Evolutionary conservation across 768 basidiomycete species (phyloP), one percentile per base, ranked within the genome.

Genomic region (Rhizopogon vesiculosus): DNA sequence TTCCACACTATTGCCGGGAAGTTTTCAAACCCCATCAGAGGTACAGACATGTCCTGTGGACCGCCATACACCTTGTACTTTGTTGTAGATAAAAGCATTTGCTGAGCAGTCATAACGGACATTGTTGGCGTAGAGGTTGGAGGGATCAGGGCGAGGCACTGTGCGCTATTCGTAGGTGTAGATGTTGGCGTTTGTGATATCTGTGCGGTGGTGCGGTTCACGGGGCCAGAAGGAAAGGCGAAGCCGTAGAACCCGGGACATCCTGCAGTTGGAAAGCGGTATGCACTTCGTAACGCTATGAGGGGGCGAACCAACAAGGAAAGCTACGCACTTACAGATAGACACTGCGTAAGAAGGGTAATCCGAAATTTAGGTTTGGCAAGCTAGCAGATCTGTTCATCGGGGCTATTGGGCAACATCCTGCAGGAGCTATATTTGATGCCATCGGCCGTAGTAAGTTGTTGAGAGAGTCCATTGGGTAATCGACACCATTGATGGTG

Each of bases 41-140:
- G 44, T 4, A 64, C 56, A 22, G 56, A 53, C 13, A 18, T 13
- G 5, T 18, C 53, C 22, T 49, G 57, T 13, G 18, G 4, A 29
- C n/a, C 15, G 13, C 62, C 61, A 33, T 68, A 66, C 41, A 64
- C 45, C 8, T 19, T 39, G 45, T 60, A 66, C 18, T 39, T 61
- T 1, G 19, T 41, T 42, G 48, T 35, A 25, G 52, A 55, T 19
- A 25, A 22, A 1, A 61, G 7, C 5, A 31, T 39, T 5, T 64
- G 45, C 28, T 61, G 58, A n/a, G 59, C 61, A 7, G 58, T 44
- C n/a, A 57, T 56, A 12, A 66, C 58, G 0, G 8, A 61, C 7
- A 57, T 59, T 1, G 56, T 55, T 31, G 66, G 70, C 6, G 68
- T 71, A 10, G 70, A 62, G n/a, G 66, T 70, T 4, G 68, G 68